Percentiles rank a stretch among this genome's conserved stretches.
Evolutionary conservation across 352 stramenopile genomes (phyloP).

Genomic region (Globisporangium carolinianum): DNA sequence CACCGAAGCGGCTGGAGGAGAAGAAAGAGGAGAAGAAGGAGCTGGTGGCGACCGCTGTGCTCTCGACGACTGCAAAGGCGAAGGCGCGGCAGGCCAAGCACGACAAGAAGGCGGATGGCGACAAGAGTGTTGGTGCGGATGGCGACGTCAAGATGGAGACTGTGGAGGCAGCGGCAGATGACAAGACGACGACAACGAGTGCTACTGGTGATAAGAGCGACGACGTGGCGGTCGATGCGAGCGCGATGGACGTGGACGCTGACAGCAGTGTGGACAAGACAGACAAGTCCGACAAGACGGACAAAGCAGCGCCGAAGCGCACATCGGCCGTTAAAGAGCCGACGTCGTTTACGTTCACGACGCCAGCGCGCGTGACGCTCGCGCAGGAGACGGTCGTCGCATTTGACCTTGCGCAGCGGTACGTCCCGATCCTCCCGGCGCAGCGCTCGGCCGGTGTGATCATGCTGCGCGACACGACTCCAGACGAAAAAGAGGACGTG

Average conservation of each 20-base stretch:
- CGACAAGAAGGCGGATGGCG: slow-evolving; percentile 52
- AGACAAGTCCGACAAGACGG: slow-evolving; percentile 26
- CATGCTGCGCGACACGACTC: slow-evolving; percentile 93
- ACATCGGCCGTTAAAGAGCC: slow-evolving; percentile 80
- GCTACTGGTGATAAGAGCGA: no score
- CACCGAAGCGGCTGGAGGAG: slow-evolving; percentile 96
- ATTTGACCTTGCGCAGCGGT: slow-evolving; percentile 91
- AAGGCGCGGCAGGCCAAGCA: slow-evolving; percentile 92
- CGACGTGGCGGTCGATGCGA: slow-evolving; percentile 36
- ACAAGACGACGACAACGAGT: slow-evolving; percentile 14
- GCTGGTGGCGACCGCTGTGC: slow-evolving; percentile 93
- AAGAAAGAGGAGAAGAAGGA: slow-evolving; percentile 99
- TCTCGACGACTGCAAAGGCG: slow-evolving; percentile 97
- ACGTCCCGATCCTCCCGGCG: slow-evolving; percentile 74
- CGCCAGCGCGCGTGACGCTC: slow-evolving; percentile 91
- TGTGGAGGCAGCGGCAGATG: slow-evolving; percentile 27
- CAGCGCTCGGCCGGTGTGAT: slow-evolving; percentile 89
- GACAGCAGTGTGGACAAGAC: slow-evolving; percentile 21
- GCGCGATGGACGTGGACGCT: slow-evolving; percentile 67
- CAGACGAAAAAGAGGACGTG: slow-evolving; percentile 91
- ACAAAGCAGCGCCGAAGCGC: slow-evolving; percentile 45
- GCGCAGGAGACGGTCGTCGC: slow-evolving; percentile 88
- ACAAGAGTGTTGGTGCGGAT: slow-evolving; percentile 39
- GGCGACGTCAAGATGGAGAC: slow-evolving; percentile 39
- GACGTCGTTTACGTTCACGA: slow-evolving; percentile 89